Evolutionary conservation across 1,139 yeast genomes (phyloP), one percentile per base, ranked within the genome.

Genomic region (Scheffersomyces cryptocercus): DNA sequence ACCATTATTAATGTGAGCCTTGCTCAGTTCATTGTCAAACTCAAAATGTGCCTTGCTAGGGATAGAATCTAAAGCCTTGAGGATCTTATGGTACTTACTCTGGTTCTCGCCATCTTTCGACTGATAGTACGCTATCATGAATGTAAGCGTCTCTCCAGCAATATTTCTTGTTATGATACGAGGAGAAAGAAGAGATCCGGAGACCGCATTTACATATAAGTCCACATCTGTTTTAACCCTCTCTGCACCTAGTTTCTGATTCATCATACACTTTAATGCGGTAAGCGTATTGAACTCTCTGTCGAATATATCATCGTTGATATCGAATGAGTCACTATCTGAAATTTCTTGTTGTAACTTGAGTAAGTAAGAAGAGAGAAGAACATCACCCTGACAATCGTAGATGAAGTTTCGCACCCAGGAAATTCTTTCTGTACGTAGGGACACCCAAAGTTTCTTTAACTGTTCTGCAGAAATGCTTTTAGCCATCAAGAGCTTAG

Each of bases 301-400:
- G 48, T 76, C 81, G 44, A 78, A 68, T 31, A 78, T 66, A 36
- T 68, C 77, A 52, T 77, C 75, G 35, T 62, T 58, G 39, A 73
- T 69, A 45, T 72, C 77, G 46, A 58, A 62, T 52, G 59, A 50
- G 51, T 77, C 69, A 44, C 47, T 50, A 48, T 62, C 58, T 49
- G 55, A 47, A 48, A 71, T 66, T 50, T 73, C 61, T 52, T 75
- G 70, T 54, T 68, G 74, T 35, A 74, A 58, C 46, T 70, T 70
- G 26, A 61, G 56, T 40, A 74, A 59, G 52, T 68, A 73, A 4
- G 74, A 65, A 9, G 75, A 67, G 44, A 93, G 75, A 1, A 96
- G 91, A 2, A 89, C 82, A 48, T 89, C 96, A 38, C 99, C 99
- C 63, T 93, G 97, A 45, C 83, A 80, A 46, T 83, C 86, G 44